Evolutionary conservation across 2,329 filamentous ascomycete genomes (phyloP), one percentile per base, ranked within the genome.

Genomic region (Cordyceps cicadae): DNA sequence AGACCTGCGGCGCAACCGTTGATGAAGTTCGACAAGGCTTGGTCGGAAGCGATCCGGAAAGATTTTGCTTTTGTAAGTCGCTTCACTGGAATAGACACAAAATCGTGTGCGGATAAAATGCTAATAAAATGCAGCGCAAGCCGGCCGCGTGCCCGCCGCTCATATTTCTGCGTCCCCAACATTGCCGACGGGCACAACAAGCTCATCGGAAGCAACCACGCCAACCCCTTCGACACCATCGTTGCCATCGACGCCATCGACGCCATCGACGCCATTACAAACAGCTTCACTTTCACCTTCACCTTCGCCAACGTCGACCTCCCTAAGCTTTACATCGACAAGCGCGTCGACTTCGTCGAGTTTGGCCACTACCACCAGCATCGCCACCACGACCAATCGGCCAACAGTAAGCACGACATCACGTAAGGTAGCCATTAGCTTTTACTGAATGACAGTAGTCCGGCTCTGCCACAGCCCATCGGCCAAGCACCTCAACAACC

Each of bases 1-100:
- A 67, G 14, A 51, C 57, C 11, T 72, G 70, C 62, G 66, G 63
- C 46, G 68, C 66, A 48, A 65, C 63, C 12, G 54, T 63, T 14
- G 63, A 63, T 26, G 66, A 67, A 39, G 63, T 70, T 37, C 57
- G 59, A 14, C 60, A 57, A 12, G 63, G 58, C 26, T 58, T 72
- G 11, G 56, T 60, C 14, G 54, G 53, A 19, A 43, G 19, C 26
- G 24, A 50, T 15, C 46, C 45, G 5, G 8, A n/a, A 11, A 39
- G 54, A 29, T 61, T 62, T 37, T 63, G 63, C 26, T 3, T 52
- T 3, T 39, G 62, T 52, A 63, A 26, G 56, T 64, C 24, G 24
- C 5, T 64, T 72, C 39, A 75, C 58, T 37, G 14, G 3, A 39
- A 6, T 15, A 51, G n/a, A 43, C 50, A 24, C 7, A 26, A 2